Base-by-base conservation (phyloP, 2,329 filamentous ascomycete species). In the Alternaria metachromatica region DNA sequence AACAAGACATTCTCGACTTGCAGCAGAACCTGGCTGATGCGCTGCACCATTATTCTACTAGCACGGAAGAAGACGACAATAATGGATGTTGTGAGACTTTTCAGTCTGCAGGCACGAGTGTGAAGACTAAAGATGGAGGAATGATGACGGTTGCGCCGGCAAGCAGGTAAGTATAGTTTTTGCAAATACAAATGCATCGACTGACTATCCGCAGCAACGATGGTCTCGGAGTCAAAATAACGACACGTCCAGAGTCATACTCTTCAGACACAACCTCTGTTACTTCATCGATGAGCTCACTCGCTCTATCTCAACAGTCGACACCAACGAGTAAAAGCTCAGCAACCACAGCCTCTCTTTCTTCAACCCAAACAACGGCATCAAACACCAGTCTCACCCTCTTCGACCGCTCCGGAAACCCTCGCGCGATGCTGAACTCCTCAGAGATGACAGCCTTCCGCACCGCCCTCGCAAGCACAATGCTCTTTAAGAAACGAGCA, bases 381-480 rank as follows among this genome's bases (percentile, higher is more conserved):
- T 48, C 55, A 82, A 83, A 82, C 62, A 88, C 88, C 58, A 86
- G 85, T 20, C 76, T 90, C 15, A 89, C 87, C 0, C 81, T 91
- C 1, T 83, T 90, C 30, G 88, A 90, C 69, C 79, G 80, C 13
- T 73, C 80, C 28, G 88, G 89, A 11, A 80, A 83, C n/a, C 87
- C 88, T 0, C 84, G 87, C 18, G 90, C 87, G 2, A 78, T 91
- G 18, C 81, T 92, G 64, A 91, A 90, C 69, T 89, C 90, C 0
- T 87, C 87, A 62, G 89, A 91, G 69, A 80, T 92, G 18, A 92
- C 90, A 0, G 89, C 89, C 1, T 92, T 92, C 79, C 85, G 90
- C 49, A 92, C 90, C 0, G 88, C 89, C 0, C 81, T 92, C 12
- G 87, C 87, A 0, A 86, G 87, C 12, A 87, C 90, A 60, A 83